Evolutionary conservation across 2,329 filamentous ascomycete genomes (phyloP), one percentile per base, ranked within the genome.

Genomic region (Phyllosticta citriasiana): DNA sequence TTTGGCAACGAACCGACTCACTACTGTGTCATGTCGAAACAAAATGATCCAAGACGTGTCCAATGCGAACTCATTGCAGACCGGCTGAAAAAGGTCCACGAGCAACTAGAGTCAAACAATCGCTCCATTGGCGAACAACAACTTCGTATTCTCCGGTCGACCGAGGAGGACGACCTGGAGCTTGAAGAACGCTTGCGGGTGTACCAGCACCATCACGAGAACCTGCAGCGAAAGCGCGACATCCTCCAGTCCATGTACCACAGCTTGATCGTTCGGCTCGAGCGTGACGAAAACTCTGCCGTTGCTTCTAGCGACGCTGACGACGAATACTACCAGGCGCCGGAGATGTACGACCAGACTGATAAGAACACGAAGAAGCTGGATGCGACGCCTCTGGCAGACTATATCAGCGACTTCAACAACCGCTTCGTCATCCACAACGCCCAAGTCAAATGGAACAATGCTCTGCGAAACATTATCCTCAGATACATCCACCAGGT

Each of bases 401-500:
- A 97, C 66, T 93, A 93, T 66, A 87, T 89, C 56, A 96, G 89
- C 73, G 92, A 97, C 71, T 99, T 97, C 79, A 94, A 95, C 72
- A 99, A 99, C 70, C 88, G 94, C 1, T 99, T 99, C 77, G 93
- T 97, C 67, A 88, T 99, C 58, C 94, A 99, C 78, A 99, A 99
- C 68, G 84, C 95, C 71, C 94, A 99, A 70, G 79, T 99, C 62
- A 99, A 99, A 74, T 99, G 94, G 94, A 97, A 96, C 77, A 99
- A 99, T 68, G 84, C 92, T 10, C 77, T 99, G 47, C 86, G 94
- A 63, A 97, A 99, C 70, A 97, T 97, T 68, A 94, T 99, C 57
- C 82, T 99, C 51, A 89, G 94, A 25, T 99, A 99, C 73, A 95
- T 94, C 65, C 94, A 99, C 71, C 94, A 99, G 78, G 94, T 96